Base-by-base conservation (phyloP, 257 asterid species). In the Ophiorrhiza pumila region DNA sequence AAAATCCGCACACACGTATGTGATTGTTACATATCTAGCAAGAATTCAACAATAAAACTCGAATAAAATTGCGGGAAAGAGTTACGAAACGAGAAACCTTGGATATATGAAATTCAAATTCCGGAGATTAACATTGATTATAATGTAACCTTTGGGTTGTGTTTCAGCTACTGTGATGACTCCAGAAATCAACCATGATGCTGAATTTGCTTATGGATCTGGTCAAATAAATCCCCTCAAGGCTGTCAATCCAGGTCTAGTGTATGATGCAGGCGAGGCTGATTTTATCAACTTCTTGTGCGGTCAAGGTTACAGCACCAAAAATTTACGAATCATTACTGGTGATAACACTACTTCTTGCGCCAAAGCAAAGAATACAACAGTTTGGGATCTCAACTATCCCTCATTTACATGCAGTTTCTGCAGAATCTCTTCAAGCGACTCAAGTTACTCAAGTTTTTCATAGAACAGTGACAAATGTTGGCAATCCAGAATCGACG, bases 211-310 rank as follows among this genome's bases (percentile, higher is more conserved):
- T 5, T 91, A 85, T 25, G 93, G 93, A 0, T 85, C 96, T 1
- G 96, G 96, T 68, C 97, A 91, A 56, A 85, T 91, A 45, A 57
- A 91, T 80, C 97, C 97, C 0, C 2, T 77, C n/a, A 82, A 79
- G 71, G 97, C 93, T 1, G 75, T 71, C 41, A 55, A 64, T 20
- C 97, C 97, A 3, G 93, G 97, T 22, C 56, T 89, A 50, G 80
- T 89, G 20, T 91, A 89, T 63, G 92, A 91, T 80, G 65, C 80
- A 31, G 75, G 61, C 15, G 90, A 78, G 72, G 73, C 77, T 0
- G 96, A 91, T 72, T 89, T 82, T 59, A 80, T 85, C 6, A 84
- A 66, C 14, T 89, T 87, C 77, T 72, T 91, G n/a, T 91, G 97
- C 67, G 92, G 96, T 14, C 94, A 91, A 82, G 93, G 96, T 14